Percentiles rank a stretch among this genome's conserved stretches.
Conservation (phyloP, 305 asterid species). For the Fraxinus paxiana region DNA sequence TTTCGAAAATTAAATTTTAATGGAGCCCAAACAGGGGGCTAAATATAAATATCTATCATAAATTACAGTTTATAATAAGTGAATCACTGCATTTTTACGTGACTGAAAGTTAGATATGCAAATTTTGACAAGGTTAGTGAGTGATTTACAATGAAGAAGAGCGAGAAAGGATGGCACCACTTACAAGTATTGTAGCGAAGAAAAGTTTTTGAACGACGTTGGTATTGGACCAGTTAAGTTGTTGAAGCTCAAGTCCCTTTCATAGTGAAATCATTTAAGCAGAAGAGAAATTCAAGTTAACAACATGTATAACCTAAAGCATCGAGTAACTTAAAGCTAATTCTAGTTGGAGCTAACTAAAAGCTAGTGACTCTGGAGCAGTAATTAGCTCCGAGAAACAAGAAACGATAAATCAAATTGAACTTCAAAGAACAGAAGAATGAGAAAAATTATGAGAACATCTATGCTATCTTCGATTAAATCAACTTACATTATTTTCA, state of each 20-base stretch:
- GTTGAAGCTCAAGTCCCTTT: constrained; percentile 73
- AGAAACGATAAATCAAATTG: not conserved
- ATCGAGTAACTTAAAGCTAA: not conserved
- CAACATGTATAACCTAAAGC: not conserved
- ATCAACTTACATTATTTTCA: constrained; percentile 44
- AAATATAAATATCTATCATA: not conserved
- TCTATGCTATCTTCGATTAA: not conserved
- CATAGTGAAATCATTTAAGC: not conserved
- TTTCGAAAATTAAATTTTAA: not conserved
- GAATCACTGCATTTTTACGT: not conserved
- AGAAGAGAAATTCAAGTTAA: not conserved
- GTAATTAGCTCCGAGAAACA: not conserved
- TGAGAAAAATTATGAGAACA: not conserved
- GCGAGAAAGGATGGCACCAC: constrained; percentile 11
- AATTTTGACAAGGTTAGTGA: not conserved
- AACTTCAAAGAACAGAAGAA: not conserved
- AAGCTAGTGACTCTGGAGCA: not conserved
- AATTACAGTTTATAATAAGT: not conserved
- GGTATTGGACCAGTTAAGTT: constrained; percentile 58
- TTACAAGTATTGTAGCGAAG: constrained; percentile 50
- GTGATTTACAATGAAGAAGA: not conserved
- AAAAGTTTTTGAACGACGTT: constrained; percentile 35
- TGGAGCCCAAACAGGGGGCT: not conserved
- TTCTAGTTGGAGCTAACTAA: not conserved
- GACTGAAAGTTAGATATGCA: not conserved